Base-by-base conservation (phyloP, 2,329 filamentous ascomycete genomes). In the Erysiphe pulchra region DNA sequence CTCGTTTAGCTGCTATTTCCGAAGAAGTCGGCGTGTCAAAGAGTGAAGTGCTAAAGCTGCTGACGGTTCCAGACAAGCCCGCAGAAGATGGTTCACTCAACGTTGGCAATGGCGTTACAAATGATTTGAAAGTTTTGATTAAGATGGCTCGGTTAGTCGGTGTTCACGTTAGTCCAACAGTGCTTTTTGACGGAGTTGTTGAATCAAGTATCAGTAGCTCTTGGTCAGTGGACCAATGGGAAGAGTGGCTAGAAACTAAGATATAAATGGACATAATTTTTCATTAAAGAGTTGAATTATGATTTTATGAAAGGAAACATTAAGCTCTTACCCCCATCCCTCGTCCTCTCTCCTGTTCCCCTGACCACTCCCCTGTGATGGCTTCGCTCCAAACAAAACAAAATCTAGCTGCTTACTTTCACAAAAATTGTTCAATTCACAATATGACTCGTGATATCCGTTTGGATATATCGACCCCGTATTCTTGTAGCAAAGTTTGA, bases 141-240 rank as follows among this genome's bases (percentile, higher is more conserved):
- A 92, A 86, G 70, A 77, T 77, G 60, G 71, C 82, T 55, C 67
- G 87, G 39, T 62, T 90, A 52, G 71, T 81, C 9, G 80, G 86
- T 12, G 74, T 93, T 39, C 87, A 95, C 64, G 83, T 94, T 37
- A 87, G 83, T 38, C 87, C 87, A 1, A 94, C 86, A 0, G 84
- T 87, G 17, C 68, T 92, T 44, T 86, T 92, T 60, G 76, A 95
- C 61, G 85, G 86, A 0, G 72, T 92, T 20, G 77, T 92, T 44
- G 80, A 81, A 56, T 74, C 73, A 51, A 74, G 79, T 44, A 80
- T 93, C 52, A 79, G 76, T 50, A 87, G 80, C 47, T 71, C 76
- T 20, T 94, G 85, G 73, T 77, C 71, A 0, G 67, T 67, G 53
- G 74, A 80, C 48, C 79, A 93, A 63, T 95, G 86, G 86, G 69